Conservation (phyloP, 768 basidiomycete genomes). For the Calvatia gigantea region DNA sequence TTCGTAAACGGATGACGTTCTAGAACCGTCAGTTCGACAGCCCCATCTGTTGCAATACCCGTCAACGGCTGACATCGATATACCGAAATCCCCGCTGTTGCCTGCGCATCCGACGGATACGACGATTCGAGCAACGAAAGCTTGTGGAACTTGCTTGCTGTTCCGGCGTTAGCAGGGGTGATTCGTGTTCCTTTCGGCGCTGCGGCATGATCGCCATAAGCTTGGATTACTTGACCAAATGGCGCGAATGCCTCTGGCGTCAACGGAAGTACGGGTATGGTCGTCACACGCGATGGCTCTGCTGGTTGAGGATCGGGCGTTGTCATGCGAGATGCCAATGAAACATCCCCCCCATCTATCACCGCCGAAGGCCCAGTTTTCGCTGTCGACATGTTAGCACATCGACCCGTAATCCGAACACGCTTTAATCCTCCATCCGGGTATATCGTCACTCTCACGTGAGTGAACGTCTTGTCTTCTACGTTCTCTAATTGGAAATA, state of each 20-base stretch:
- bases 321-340: neutral
- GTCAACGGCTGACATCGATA: slow-evolving; percentile 68
- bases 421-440: slow-evolving; percentile 97
- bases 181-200: slow-evolving; percentile 68
- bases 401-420: slow-evolving; percentile 75
- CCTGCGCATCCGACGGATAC: slow-evolving; percentile 57
- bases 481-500: slow-evolving; percentile 80
- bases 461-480: slow-evolving; percentile 59
- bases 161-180: slow-evolving; percentile 84
- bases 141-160: slow-evolving; percentile 92
- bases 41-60: slow-evolving; percentile 43
- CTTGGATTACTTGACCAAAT: slow-evolving; percentile 91
- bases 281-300: slow-evolving; percentile 15
- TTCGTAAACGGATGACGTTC: slow-evolving; percentile 90
- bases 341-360: neutral
- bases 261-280: slow-evolving; percentile 61
- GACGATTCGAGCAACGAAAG: slow-evolving; percentile 65
- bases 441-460: slow-evolving; percentile 84
- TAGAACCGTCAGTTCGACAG: slow-evolving; percentile 63
- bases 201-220: slow-evolving; percentile 63
- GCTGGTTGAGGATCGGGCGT: neutral
- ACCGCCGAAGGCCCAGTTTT: neutral
- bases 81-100: slow-evolving; percentile 72
- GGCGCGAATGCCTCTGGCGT: slow-evolving; percentile 84
- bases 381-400: slow-evolving; percentile 17